Evolutionary conservation across 805 yeast genomes (phyloP), one percentile per base, ranked within the genome.

Genomic region (Yamadazyma scolyti): DNA sequence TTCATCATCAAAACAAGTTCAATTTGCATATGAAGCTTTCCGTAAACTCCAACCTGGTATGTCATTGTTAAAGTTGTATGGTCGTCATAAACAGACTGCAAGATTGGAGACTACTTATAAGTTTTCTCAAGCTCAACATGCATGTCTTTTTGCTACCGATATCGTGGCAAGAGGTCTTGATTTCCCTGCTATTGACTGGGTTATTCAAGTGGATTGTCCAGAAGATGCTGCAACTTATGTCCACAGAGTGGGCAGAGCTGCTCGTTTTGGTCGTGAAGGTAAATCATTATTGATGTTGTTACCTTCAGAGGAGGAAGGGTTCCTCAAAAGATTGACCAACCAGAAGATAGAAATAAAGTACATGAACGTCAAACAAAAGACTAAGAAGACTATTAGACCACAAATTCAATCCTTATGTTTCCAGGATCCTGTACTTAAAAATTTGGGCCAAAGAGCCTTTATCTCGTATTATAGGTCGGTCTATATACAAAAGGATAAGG

Each of bases 151-250:
- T 50, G 93, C 95, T 0, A 87, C 96, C 0, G 96, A 87, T 59
- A 81, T 87, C 26, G 95, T 86, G 9, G 95, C 96, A 1, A 68
- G 96, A 53, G 96, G 96, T 11, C 73, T 87, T 23, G 96, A 87
- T 55, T 86, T 88, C 57, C 96, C 96, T 0, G 84, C 89, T 5
- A 84, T 87, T 29, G 94, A 88, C 50, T 87, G 96, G 96, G 95
- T 87, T n/a, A 67, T 87, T 6, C 96, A 87, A 54, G 71, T 86
- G 1, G 96, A 87, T 52, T 84, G 94, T 47, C 96, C 96, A 0
- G 96, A 87, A 52, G 95, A 85, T 55, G 72, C 77, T 2, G 86
- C 88, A 18, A 88, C 96, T 0, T 87, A 88, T 56, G 84, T 87
- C 31, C 96, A 87, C 47, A 68, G 96, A 49, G 96, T 84, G 7